phyloP scores from a whole-genome alignment of 2,329 filamentous ascomycete genomes.

The Periconia macrospinosa region DNA sequence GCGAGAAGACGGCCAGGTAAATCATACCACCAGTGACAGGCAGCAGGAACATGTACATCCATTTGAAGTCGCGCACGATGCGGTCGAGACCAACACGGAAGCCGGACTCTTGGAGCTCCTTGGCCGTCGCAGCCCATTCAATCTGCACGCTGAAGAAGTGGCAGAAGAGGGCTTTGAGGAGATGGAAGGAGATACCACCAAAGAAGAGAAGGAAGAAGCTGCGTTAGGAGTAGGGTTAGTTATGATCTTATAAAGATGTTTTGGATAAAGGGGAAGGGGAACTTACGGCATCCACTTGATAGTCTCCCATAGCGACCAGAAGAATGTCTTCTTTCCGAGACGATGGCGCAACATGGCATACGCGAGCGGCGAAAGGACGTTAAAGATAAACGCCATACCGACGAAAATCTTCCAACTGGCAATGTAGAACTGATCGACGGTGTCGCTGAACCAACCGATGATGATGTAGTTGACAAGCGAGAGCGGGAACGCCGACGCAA shows the following conservation, averaged over 20 bases:
- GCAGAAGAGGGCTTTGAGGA: slow-evolving; percentile 74
- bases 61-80: slow-evolving; percentile 75
- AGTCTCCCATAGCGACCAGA: slow-evolving; percentile 57
- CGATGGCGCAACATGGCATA: slow-evolving; percentile 66
- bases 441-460: slow-evolving; percentile 69
- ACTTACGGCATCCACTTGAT: slow-evolving; percentile 60
- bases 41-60: slow-evolving; percentile 64
- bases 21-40: slow-evolving; percentile 64
- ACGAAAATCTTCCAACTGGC: slow-evolving; percentile 71
- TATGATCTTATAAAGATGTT: background rate
- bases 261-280: background rate
- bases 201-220: slow-evolving; percentile 73
- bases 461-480: slow-evolving; percentile 69
- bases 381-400: slow-evolving; percentile 65
- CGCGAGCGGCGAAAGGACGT: slow-evolving; percentile 60
- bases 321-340: slow-evolving; percentile 56
- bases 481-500: slow-evolving; percentile 66
- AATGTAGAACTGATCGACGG: slow-evolving; percentile 77
- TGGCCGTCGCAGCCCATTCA: slow-evolving; percentile 79
- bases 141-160: slow-evolving; percentile 87
- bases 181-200: slow-evolving; percentile 76
- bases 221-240: background rate
- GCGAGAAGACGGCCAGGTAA: slow-evolving; percentile 67
- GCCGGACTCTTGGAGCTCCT: slow-evolving; percentile 78
- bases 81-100: slow-evolving; percentile 84